Conservation (phyloP, 1,284 basidiomycete genomes). For the Trametes polyzona region DNA sequence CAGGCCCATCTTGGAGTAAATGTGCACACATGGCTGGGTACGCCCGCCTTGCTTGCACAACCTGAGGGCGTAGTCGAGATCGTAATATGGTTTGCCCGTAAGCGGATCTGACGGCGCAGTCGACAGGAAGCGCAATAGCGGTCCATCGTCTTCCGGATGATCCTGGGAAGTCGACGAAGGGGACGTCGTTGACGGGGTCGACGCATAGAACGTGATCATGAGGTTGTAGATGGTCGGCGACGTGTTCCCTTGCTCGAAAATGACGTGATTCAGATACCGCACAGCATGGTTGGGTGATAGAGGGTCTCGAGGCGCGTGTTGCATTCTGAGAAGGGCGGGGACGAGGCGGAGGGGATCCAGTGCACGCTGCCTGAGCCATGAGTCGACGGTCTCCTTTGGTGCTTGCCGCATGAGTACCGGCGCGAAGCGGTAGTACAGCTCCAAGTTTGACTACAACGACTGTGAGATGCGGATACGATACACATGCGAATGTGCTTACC, state of each 20-base stretch:
- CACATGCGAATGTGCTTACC: constrained; percentile 45
- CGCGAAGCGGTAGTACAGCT: constrained; percentile 93
- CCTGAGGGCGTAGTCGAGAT: constrained; percentile 95
- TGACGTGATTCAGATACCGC: constrained; percentile 84
- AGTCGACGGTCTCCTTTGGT: constrained; percentile 89
- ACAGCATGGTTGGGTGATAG: constrained; percentile 83
- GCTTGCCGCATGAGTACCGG: constrained; percentile 86
- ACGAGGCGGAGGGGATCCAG: constrained; percentile 87
- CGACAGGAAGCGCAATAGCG: constrained; percentile 87
- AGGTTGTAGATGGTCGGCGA: constrained; percentile 94
- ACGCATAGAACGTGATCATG: constrained; percentile 85
- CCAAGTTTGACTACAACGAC: constrained; percentile 65
- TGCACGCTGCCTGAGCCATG: constrained; percentile 84
- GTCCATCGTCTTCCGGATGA: constrained; percentile 68
- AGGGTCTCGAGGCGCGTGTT: constrained; percentile 70
- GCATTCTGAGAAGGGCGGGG: constrained; percentile 86
- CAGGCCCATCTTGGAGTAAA: constrained; percentile 97
- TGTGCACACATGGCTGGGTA: constrained; percentile 92
- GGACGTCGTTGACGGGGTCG: constrained; percentile 42
- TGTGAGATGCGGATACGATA: not conserved
- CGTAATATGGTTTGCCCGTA: constrained; percentile 90
- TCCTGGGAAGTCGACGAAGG: constrained; percentile 42
- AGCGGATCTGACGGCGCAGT: constrained; percentile 82
- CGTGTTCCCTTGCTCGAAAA: constrained; percentile 80
- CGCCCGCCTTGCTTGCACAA: constrained; percentile 85